Percentiles rank a stretch among this genome's conserved stretches.
These are phyloP conservation scores for Globisporangium paroecandrum DNA, from an alignment of 352 stramenopile species.

Conservation along the genomic window DNA sequence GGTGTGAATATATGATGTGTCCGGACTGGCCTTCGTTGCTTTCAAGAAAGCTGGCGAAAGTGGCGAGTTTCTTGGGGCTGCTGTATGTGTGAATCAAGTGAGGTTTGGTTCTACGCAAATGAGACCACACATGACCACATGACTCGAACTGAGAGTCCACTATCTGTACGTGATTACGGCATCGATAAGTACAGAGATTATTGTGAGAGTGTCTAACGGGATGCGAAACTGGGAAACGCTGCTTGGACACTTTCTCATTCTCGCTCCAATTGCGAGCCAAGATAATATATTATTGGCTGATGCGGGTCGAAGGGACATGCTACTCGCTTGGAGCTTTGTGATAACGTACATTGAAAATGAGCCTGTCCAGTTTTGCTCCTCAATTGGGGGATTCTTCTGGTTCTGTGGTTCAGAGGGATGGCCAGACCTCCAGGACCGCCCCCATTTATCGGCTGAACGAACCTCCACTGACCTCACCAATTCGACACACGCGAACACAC, in stretches of 20 bases:
- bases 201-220: neutral
- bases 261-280: neutral
- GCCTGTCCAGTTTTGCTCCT: neutral
- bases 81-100: no score
- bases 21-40: no score
- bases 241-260: neutral
- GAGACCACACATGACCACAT: no score
- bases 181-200: no score
- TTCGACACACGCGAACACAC: neutral
- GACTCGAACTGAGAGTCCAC: no score
- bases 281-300: no score
- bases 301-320: neutral
- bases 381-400: neutral
- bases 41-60: no score
- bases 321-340: neutral
- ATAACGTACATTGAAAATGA: neutral
- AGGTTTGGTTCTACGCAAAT: no score
- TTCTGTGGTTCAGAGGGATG: neutral
- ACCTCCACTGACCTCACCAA: neutral
- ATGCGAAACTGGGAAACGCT: neutral
- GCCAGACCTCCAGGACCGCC: no score
- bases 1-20: no score
- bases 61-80: no score
- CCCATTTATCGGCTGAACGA: neutral
- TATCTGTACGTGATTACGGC: no score